Base-by-base conservation (phyloP, 495 filamentous ascomycete genomes). In the Aspergillus homomorphus region DNA sequence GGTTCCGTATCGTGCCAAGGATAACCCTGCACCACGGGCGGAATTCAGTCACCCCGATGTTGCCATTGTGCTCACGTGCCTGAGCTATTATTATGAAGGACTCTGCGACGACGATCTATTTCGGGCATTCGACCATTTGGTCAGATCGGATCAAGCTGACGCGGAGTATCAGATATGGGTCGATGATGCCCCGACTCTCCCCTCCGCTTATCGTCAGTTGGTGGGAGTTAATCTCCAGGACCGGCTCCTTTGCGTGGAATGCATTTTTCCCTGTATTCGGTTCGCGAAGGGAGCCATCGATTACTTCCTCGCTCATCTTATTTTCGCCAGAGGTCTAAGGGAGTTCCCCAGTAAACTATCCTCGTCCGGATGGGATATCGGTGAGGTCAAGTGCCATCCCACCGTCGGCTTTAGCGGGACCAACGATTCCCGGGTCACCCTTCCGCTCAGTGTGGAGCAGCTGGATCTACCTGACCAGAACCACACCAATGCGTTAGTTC, bases 21-120 rank as follows among this genome's bases (percentile, higher is more conserved):
- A 87, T 41, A 79, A 71, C 24, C 87, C 87, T 0, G 77, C 85
- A 0, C 74, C 79, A 1, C 77, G 84, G 15, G 82, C 88, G 0
- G 89, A 92, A 64, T 91, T 86, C 68, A 85, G 86, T 28, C 88
- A 92, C 61, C 87, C 87, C 0, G 87, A 92, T 66, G 81, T 86
- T 0, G 76, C 80, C 20, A 89, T 91, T 51, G 38, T 86, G 8
- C 67, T 92, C 3, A 90, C 87, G 0, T 87, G 77, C 23, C 68
- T 91, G 0, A 79, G 77, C 12, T 92, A 88, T 66, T 91, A 92
- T 60, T 88, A 89, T 54, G 69, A 75, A 0, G 87, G 87, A 1
- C 73, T 92, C 0, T 64, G 51, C 0, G 64, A 80, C 23, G 58
- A 72, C 0, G 79, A 90, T 18, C 65, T 90, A 1, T 70, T 68